Conservation (phyloP, 441 rosid genomes). For the Kokia cookei region DNA sequence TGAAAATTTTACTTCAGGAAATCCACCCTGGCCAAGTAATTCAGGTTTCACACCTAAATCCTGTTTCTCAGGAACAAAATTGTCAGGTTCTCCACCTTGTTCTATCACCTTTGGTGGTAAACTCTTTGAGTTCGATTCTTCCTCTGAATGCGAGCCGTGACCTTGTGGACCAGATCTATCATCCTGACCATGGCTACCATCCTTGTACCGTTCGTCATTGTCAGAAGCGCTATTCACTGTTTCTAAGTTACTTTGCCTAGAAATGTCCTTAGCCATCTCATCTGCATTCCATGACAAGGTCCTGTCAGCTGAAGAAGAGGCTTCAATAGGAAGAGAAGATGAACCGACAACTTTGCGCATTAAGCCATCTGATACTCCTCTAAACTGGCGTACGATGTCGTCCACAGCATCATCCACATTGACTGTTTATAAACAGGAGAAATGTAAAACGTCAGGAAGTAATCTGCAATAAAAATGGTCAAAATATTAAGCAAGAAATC, state of each 20-base stretch:
- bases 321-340: conserved; percentile 38
- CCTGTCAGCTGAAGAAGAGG: conserved; percentile 28
- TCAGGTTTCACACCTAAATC: conserved; percentile 34
- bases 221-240: conserved; percentile 60
- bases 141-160: conserved; percentile 79
- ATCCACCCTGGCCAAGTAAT: conserved; percentile 25
- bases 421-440: conserved; percentile 39
- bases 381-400: conserved; percentile 87
- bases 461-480: not conserved
- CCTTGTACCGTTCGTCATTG: conserved; percentile 48
- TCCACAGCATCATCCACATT: conserved; percentile 98
- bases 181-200: conserved; percentile 43
- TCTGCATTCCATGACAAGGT: conserved; percentile 61
- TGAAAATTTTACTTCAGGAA: conserved; percentile 23
- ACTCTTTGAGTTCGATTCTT: conserved; percentile 57
- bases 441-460: not conserved
- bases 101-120: conserved; percentile 47
- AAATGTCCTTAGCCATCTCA: conserved; percentile 39
- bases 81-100: conserved; percentile 33
- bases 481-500: not conserved
- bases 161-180: conserved; percentile 36
- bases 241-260: conserved; percentile 20
- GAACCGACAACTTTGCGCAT: conserved; percentile 77
- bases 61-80: conserved; percentile 24
- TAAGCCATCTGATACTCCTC: conserved; percentile 90